Evolutionary conservation across 148 eudicot species (phyloP), one percentile per base, ranked within the genome.

Genomic region (Hydrangea macrophylla): DNA sequence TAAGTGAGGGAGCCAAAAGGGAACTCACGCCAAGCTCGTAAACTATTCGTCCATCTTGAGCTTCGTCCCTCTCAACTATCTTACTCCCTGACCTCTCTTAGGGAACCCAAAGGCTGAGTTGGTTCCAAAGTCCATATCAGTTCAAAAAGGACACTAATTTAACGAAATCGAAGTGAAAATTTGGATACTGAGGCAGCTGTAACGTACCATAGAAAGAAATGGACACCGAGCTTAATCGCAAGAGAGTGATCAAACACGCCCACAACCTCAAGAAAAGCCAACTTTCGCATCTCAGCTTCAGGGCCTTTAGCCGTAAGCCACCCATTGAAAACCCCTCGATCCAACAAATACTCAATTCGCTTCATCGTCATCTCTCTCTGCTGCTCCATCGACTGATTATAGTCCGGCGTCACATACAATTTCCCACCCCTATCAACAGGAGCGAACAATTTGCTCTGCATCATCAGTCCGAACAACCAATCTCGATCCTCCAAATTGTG

Each of bases 161-260:
- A n/a, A n/a, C n/a, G n/a, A n/a, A n/a, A n/a, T n/a, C n/a, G n/a
- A n/a, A n/a, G n/a, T n/a, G n/a, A n/a, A n/a, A n/a, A n/a, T n/a
- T n/a, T n/a, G n/a, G n/a, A n/a, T n/a, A n/a, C n/a, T n/a, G 17
- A 42, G 1, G 48, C 11, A 42, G 36, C 10, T 18, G 6, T 2
- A 56, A 66, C 77, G 6, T 79, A 92, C 98, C 98, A 92, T 27
- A 92, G 79, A 57, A 83, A 84, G 79, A 90, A 83, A 72, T 92
- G 98, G 9, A 86, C 92, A 1, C 96, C 98, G 37, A 86, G 60
- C 65, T 90, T 92, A 24, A 86, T 79, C 8, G 84, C 81, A 55
- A 92, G 90, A 0, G 94, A 88, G 75, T 88, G 92, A 79, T 92
- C 98, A 71, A 63, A 92, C 22, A 88, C 48, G 12, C 79, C 85